Base-by-base conservation (phyloP, 495 filamentous ascomycete species). In the Cercophora sp. region DNA sequence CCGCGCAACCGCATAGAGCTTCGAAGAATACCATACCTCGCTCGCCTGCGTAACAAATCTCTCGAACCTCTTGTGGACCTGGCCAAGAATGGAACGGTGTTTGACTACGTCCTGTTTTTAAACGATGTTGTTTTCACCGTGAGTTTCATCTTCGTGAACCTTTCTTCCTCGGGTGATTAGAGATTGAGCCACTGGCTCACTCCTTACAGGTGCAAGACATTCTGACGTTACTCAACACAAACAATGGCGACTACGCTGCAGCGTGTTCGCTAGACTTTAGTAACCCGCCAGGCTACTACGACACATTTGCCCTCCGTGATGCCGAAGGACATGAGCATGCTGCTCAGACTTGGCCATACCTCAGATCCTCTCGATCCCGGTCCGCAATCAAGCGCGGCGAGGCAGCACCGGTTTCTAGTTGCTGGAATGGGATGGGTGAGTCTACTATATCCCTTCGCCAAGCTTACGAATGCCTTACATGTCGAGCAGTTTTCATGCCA, bases 301-400 rank as follows among this genome's bases (percentile, higher is more conserved):
- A 91, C 58, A 88, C 85, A 4, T 90, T 91, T 61, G 88, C 88
- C 8, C 71, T 89, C 6, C 83, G 87, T 1, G 88, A 91, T 58
- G 68, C 69, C 13, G 53, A 70, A 3, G 88, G 86, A 31, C 59
- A 77, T 42, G 77, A 80, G 43, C 68, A 76, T 11, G 60, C 81
- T 5, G 81, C 79, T 57, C 72, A 80, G 45, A 84, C 76, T 16
- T 91, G 84, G 79, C 88, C 88, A 0, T 91, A 84, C 68, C 91
- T 92, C 57, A 70, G 75, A 24, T 74, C 82, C 5, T 55, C 66
- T 0, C 61, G 58, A 15, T 87, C 86, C 8, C 74, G 79, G 31
- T 54, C 73, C 15, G 80, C 84, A 0, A 66, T 88, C n/a, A 70
- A 74, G 32, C 57, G 43, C 2, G 70, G 77, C 54, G 56, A 65